Conservation (phyloP, 441 rosid genomes). For the Capsella rubella region DNA sequence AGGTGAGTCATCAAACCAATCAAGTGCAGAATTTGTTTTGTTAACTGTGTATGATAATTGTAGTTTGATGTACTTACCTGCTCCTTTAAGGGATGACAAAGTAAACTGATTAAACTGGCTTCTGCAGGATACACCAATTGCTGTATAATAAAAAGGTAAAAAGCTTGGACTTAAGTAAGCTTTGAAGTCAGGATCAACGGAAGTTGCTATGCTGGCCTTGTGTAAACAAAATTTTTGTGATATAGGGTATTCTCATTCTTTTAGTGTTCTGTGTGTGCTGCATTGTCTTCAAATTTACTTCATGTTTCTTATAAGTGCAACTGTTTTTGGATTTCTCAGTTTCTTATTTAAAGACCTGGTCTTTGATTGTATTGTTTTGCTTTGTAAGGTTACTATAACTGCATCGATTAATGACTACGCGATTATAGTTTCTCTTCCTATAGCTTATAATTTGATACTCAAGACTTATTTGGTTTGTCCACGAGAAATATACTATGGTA, state of each 20-base stretch:
- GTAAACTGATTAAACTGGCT: constrained; percentile 21
- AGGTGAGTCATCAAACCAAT: constrained; percentile 54
- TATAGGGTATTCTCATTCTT: constrained; percentile 36
- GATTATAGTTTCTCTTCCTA: not conserved
- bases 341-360: not conserved
- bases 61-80: no score
- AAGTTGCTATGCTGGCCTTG: constrained; percentile 29
- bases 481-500: not conserved
- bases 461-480: not conserved
- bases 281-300: not conserved
- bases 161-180: constrained; percentile 16
- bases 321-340: constrained; percentile 7
- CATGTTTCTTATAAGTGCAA: constrained; percentile 30
- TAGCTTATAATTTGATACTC: not conserved
- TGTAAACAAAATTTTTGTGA: constrained; percentile 43
- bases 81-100: not conserved
- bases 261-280: constrained; percentile 34
- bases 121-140: constrained; percentile 78
- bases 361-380: not conserved
- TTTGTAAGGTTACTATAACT: not conserved
- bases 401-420: not conserved
- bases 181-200: constrained; percentile 26
- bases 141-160: constrained; percentile 50
- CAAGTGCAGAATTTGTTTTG: not conserved
- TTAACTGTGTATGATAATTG: no score